phyloP scores from a whole-genome alignment of 495 filamentous ascomycete species.

The Aspergillus incahuasiensis region DNA sequence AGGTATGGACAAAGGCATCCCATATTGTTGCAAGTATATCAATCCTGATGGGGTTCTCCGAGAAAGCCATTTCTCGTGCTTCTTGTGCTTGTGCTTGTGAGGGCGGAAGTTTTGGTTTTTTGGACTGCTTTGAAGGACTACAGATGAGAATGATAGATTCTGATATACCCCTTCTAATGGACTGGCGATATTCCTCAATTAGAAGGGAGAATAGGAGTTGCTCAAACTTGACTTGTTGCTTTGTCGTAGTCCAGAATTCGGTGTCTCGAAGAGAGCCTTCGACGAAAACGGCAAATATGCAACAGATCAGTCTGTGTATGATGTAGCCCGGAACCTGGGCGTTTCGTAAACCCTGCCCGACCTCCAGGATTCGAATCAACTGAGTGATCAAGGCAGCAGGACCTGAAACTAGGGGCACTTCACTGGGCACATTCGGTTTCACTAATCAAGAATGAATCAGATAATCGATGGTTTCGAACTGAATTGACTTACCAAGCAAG shows the following conservation, averaged over 20 bases:
- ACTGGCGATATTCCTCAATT: conserved; percentile 28
- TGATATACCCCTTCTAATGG: conserved; percentile 32
- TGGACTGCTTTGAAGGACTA: conserved; percentile 23
- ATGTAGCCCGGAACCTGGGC: conserved; percentile 7
- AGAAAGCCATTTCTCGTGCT: conserved; percentile 2
- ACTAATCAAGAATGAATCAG: not conserved
- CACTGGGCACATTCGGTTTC: conserved; percentile 10
- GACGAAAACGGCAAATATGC: conserved; percentile 58
- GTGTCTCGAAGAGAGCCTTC: conserved; percentile 59
- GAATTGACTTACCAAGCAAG: conserved; percentile 17
- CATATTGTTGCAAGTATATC: conserved; percentile 49
- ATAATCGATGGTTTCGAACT: not conserved
- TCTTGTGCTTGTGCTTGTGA: conserved; percentile 7
- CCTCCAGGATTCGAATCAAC: conserved; percentile 29
- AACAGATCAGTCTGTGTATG: conserved; percentile 40
- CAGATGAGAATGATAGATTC: conserved; percentile 35
- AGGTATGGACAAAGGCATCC: conserved; percentile 44
- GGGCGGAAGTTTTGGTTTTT: conserved; percentile 15
- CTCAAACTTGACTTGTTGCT: conserved; percentile 38
- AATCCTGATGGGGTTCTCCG: conserved; percentile 27
- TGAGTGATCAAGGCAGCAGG: conserved; percentile 23
- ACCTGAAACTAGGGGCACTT: conserved; percentile 17
- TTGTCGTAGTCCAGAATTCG: conserved; percentile 56
- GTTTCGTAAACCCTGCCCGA: conserved; percentile 16
- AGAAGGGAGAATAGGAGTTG: conserved; percentile 34